phyloP scores from a whole-genome alignment of 345 rosid species.

The Populus tremula region DNA sequence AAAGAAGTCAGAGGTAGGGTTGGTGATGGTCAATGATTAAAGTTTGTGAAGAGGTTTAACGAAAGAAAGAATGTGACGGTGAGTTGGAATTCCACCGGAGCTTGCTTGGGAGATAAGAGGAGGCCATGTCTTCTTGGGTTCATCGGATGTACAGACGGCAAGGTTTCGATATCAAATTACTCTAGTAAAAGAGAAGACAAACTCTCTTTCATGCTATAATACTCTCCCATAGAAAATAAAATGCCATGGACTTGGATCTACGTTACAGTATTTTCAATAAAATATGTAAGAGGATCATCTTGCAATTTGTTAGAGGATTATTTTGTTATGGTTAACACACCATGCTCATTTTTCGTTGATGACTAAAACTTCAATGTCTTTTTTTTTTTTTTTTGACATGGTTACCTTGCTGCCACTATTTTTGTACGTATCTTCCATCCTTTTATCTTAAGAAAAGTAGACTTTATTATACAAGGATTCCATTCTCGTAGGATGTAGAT shows the following conservation, averaged over 20 bases:
- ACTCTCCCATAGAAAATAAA: too few species aligned
- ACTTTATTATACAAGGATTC: background rate
- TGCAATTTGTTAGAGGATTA: too few species aligned
- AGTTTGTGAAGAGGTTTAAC: conserved; percentile 60
- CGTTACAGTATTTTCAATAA: too few species aligned
- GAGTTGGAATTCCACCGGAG: conserved; percentile 85
- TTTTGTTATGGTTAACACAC: too few species aligned
- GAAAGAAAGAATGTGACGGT: conserved; percentile 88
- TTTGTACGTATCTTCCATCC: background rate
- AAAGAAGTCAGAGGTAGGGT: conserved; percentile 50
- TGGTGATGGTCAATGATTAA: conserved; percentile 77
- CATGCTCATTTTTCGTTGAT: too few species aligned
- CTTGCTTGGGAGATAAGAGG: conserved; percentile 83
- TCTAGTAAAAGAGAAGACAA: too few species aligned
- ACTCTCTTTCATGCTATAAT: too few species aligned
- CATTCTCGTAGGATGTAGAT: background rate
- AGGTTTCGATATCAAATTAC: conserved; percentile 57
- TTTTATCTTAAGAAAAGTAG: background rate
- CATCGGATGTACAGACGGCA: conserved; percentile 56
- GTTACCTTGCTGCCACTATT: too few species aligned
- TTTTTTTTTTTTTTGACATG: too few species aligned
- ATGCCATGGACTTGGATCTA: too few species aligned
- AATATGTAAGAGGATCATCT: too few species aligned
- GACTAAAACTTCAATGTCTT: too few species aligned
- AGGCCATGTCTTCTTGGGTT: conserved; percentile 82